Evolutionary conservation across 2,329 filamentous ascomycete species (phyloP), one percentile per base, ranked within the genome.

Genomic region (Septoria linicola): DNA sequence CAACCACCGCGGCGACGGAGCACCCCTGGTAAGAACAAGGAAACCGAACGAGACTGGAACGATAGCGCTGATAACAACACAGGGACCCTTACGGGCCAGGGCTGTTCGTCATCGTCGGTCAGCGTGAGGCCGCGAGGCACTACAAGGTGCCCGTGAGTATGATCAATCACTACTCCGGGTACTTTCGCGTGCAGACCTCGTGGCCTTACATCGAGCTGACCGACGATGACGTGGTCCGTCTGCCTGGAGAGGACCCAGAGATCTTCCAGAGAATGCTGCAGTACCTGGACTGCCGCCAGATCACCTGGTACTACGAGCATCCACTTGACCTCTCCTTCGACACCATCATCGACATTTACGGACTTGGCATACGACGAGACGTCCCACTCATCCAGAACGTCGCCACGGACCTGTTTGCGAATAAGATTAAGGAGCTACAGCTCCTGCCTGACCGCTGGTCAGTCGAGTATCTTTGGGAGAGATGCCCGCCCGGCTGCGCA

Each of bases 341-440:
- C 50, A 48, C 39, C 2, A 41, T 59, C 40, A 44, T 58, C 37
- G 43, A 51, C 16, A 19, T 58, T 43, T 57, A 46, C 27, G 17
- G 37, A 11, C 51, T 58, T 32, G 57, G 41, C n/a, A 30, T 46
- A 7, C 20, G 43, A 8, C 43, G 45, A 19, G 40, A 37, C 20
- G 50, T 58, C 40, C 55, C 58, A 14, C 25, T 55, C 6, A 40
- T 60, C 7, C 55, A 58, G 35, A 60, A 60, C 39, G 31, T 23
- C 17, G 45, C 32, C 13, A 13, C 20, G n/a, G 53, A 60, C 31
- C 31, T 54, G 8, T 51, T 56, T 25, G 44, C 36, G 0, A 20
- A 35, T 1, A 47, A 52, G n/a, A 52, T 60, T 16, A 48, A 46
- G 14, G 27, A 37, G 13, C 16, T n/a, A 11, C 37, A 44, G n/a